phyloP scores from a whole-genome alignment of 495 filamentous ascomycete species.

The Tuber brumale region DNA sequence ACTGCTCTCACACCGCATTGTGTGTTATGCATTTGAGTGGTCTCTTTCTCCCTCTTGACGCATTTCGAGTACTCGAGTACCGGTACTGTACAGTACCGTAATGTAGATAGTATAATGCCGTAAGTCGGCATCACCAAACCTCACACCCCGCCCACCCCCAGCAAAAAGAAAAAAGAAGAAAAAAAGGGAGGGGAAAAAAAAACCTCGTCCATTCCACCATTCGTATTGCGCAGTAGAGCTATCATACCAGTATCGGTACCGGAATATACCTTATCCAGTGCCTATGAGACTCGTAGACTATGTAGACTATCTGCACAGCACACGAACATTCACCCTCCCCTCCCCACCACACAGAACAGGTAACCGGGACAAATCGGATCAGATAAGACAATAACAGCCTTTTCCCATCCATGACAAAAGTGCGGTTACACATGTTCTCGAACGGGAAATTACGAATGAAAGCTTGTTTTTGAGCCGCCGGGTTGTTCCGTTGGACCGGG shows the following conservation, averaged over 20 bases:
- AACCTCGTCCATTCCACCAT: neutral
- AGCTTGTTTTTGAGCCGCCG: conserved; percentile 5
- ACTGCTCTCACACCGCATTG: neutral
- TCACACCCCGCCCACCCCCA: neutral
- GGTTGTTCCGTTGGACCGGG: neutral
- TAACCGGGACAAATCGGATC: neutral
- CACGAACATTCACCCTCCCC: neutral
- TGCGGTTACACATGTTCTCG: neutral
- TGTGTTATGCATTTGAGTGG: neutral
- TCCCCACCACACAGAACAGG: neutral
- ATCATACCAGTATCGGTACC: neutral
- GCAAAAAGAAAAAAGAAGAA: no score
- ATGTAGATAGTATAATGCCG: neutral
- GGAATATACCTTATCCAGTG: neutral
- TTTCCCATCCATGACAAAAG: neutral
- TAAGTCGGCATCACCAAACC: neutral
- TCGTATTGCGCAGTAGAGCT: neutral
- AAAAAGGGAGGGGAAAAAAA: no score
- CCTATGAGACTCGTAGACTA: neutral
- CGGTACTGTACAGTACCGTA: no score
- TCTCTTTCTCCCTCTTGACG: neutral
- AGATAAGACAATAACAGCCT: neutral
- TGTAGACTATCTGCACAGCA: neutral
- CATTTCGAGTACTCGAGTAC: neutral
- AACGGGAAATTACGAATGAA: neutral